Conservation (phyloP, 805 yeast genomes). For the Candida rishiriensis region DNA sequence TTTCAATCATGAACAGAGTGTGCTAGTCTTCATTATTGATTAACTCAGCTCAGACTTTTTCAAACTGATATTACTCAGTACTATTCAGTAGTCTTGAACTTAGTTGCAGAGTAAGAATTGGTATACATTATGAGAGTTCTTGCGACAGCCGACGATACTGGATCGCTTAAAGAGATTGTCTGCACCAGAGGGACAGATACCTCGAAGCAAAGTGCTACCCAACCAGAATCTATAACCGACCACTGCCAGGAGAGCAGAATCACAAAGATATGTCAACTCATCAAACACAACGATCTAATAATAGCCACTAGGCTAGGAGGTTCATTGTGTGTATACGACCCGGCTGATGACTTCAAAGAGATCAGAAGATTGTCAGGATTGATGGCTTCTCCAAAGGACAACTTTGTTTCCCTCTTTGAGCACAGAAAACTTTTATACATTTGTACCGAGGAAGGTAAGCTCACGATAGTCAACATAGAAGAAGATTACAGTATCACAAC, state of each 20-base stretch:
- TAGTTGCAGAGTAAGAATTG: not conserved
- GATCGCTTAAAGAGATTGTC: conserved; percentile 57
- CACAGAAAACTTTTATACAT: conserved; percentile 26
- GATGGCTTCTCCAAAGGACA: conserved; percentile 25
- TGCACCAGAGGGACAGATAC: conserved; percentile 76
- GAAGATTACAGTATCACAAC: conserved; percentile 23
- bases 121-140: conserved; percentile 48
- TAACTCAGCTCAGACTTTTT: not conserved
- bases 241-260: conserved; percentile 26
- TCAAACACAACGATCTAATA: conserved; percentile 30
- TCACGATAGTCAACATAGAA: conserved; percentile 23
- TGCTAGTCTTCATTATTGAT: not conserved
- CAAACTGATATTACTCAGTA: too few species aligned
- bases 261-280: conserved; percentile 32
- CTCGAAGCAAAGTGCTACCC: conserved; percentile 59
- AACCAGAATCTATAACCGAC: conserved; percentile 50
- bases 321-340: conserved; percentile 35
- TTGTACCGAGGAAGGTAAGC: conserved; percentile 31
- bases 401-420: conserved; percentile 33
- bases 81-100: not conserved
- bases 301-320: conserved; percentile 43
- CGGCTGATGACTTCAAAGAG: conserved; percentile 13
- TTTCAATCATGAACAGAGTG: too few species aligned
- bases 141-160: conserved; percentile 63
- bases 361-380: conserved; percentile 13